These are phyloP conservation scores for Alternaria solani DNA, from an alignment of 2,329 filamentous ascomycete genomes.

Conservation along the genomic window DNA sequence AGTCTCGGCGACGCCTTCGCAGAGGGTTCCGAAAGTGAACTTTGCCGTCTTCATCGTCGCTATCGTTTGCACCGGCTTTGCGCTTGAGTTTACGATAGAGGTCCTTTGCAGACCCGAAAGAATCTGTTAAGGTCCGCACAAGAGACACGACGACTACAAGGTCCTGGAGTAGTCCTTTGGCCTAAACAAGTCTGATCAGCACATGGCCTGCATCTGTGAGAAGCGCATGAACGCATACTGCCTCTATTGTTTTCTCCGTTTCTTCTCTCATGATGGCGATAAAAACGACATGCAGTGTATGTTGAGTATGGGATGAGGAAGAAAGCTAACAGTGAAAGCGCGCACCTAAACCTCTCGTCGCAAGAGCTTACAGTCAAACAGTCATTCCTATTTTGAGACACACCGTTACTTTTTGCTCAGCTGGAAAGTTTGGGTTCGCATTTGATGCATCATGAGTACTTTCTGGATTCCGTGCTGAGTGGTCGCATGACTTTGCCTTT, in stretches of 20 bases:
- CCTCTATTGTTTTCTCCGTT: constrained; percentile 24
- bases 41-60: constrained; percentile 22
- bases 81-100: constrained; percentile 43
- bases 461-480: neutral
- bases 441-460: constrained; percentile 16
- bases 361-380: constrained; percentile 15
- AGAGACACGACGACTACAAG: constrained; percentile 42
- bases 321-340: constrained; percentile 4
- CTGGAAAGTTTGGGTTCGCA: constrained; percentile 15
- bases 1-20: constrained; percentile 24
- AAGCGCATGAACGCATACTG: constrained; percentile 10
- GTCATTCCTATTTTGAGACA: constrained; percentile 15
- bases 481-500: constrained; percentile 12
- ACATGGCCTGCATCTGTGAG: neutral
- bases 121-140: constrained; percentile 38
- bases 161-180: constrained; percentile 36
- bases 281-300: neutral
- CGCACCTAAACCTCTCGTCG: constrained; percentile 4
- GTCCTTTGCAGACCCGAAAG: constrained; percentile 42
- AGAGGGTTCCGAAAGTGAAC: constrained; percentile 3
- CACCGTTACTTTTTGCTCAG: constrained; percentile 11
- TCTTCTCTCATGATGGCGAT: constrained; percentile 26
- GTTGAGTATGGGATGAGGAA: neutral
- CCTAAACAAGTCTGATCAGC: constrained; percentile 23
- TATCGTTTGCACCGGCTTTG: constrained; percentile 20